A percentile compares a stretch with the other conserved stretches of the same genome.
Conservation (phyloP, 305 asterid genomes). For the Rubia peregrina region DNA sequence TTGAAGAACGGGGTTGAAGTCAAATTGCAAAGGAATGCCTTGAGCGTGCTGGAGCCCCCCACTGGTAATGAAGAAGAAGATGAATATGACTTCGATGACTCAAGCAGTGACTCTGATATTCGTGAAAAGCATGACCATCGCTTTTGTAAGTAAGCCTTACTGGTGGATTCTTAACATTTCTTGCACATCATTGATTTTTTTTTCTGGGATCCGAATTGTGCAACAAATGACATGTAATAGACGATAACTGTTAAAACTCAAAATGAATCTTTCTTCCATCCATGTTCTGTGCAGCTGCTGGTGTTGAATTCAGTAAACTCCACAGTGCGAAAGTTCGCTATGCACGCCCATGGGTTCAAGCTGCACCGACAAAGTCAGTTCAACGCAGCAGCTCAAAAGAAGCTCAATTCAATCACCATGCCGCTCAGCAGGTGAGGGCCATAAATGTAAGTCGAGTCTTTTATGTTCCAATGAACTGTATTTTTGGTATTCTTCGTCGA, state of each 20-base stretch:
- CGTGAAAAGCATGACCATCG: constrained; percentile 53
- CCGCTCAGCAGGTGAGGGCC: constrained; percentile 43
- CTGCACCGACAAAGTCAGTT: constrained; percentile 49
- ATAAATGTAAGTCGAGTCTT: neutral
- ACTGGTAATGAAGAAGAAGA: constrained; percentile 80
- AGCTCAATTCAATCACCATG: constrained; percentile 36
- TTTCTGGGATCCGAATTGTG: neutral
- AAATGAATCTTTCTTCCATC: constrained; percentile 11
- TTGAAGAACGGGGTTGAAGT: constrained; percentile 95
- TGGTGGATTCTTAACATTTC: neutral
- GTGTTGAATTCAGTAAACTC: constrained; percentile 60
- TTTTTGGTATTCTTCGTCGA: neutral
- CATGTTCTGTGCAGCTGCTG: constrained; percentile 47
- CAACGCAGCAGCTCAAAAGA: constrained; percentile 46
- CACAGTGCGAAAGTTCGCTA: constrained; percentile 73
- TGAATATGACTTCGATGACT: constrained; percentile 62
- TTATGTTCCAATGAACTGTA: neutral
- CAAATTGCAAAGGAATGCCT: constrained; percentile 89
- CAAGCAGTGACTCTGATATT: constrained; percentile 82
- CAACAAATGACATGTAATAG: neutral
- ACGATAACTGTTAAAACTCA: neutral
- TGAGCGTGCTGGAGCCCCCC: constrained; percentile 86
- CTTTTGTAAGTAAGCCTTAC: constrained; percentile 48
- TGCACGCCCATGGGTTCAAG: constrained; percentile 59
- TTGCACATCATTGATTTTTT: neutral